phyloP scores from a whole-genome alignment of 306 rosid genomes.

The Clitoria ternatea region DNA sequence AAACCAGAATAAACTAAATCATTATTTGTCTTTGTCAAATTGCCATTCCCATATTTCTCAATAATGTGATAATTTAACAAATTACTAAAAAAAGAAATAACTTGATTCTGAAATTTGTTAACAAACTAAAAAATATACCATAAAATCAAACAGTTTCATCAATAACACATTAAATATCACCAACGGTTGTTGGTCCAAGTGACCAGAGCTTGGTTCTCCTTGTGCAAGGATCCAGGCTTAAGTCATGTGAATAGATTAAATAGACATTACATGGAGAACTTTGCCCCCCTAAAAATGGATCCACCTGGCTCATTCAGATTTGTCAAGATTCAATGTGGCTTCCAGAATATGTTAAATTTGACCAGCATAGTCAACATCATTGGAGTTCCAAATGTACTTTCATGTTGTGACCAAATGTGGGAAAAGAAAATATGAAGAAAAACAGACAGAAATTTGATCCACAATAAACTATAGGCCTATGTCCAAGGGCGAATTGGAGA shows the following conservation, averaged over 20 bases:
- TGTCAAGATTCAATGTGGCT: background rate
- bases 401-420: background rate
- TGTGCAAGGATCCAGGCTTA: background rate
- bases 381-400: background rate
- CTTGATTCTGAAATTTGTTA: background rate
- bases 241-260: background rate
- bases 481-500: background rate
- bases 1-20: background rate
- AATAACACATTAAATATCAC: background rate
- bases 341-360: background rate
- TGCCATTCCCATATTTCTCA: background rate
- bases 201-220: background rate
- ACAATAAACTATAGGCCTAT: background rate
- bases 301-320: background rate
- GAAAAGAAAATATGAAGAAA: background rate
- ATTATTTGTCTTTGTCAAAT: background rate
- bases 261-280: background rate
- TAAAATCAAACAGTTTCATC: background rate
- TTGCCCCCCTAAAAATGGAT: background rate
- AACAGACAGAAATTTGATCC: background rate
- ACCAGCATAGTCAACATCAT: background rate
- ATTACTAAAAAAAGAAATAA: background rate
- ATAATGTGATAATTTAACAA: background rate
- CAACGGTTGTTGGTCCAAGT: background rate
- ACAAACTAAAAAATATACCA: background rate